A percentile compares a stretch with the other conserved stretches of the same genome.
Evolutionary conservation across 805 yeast species (phyloP).

Genomic region (Candida lessepsii): DNA sequence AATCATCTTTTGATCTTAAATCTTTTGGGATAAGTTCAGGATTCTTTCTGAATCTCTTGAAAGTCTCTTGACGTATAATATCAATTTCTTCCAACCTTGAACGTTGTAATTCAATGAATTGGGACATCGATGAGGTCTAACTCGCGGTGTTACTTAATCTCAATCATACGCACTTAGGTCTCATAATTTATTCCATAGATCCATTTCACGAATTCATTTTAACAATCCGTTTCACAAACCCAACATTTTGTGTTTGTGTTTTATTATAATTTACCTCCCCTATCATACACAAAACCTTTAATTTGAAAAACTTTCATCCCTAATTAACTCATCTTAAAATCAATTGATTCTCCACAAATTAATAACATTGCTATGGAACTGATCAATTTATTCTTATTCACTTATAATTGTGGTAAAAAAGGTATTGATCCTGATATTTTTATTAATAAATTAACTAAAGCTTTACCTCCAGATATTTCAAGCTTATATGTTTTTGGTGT

Average conservation of each 20-base stretch:
- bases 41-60: constrained; percentile 59
- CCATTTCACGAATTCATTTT: too few species aligned
- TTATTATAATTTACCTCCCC: too few species aligned
- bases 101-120: constrained; percentile 35
- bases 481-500: constrained; percentile 60
- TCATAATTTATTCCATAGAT: too few species aligned
- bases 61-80: constrained; percentile 62
- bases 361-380: constrained; percentile 1
- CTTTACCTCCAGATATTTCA: constrained; percentile 34
- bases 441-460: constrained; percentile 23
- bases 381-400: constrained; percentile 33
- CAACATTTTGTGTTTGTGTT: too few species aligned
- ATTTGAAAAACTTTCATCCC: too few species aligned
- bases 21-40: constrained; percentile 48
- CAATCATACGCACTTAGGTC: too few species aligned
- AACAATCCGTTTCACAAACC: too few species aligned
- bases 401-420: constrained; percentile 58
- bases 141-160: too few species aligned
- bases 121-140: too few species aligned
- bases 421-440: constrained; percentile 35
- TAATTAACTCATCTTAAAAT: too few species aligned
- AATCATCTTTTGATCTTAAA: constrained; percentile 15
- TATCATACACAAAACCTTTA: too few species aligned
- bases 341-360: too few species aligned
- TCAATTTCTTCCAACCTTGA: constrained; percentile 63